Evolutionary conservation across 2,329 filamentous ascomycete genomes (phyloP), one percentile per base, ranked within the genome.

Genomic region (Sarocladiaceae sp.): DNA sequence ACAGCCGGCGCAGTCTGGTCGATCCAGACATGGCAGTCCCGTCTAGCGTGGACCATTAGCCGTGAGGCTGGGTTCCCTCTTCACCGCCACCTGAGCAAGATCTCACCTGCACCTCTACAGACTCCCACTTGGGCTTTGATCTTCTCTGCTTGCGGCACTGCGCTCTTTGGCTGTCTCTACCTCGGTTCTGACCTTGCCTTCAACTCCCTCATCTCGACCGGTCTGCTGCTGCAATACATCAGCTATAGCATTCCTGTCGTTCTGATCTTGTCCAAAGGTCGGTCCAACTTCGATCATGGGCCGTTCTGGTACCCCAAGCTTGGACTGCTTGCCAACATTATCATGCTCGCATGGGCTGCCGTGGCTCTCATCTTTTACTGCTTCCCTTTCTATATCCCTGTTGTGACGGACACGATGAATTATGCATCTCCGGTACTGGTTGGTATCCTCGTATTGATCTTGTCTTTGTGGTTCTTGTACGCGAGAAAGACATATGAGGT

Each of bases 21-120:
- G 2, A 62, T 62, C 22, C 62, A 64, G 17, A 63, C 58, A 0
- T 64, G 62, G 62, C 61, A 64, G 33, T 64, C 62, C 13, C 58
- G 62, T 7, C 56, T 64, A 4, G 60, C 62, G 0, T 64, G 62
- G 61, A 60, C 60, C 4, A 62, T 64, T 40, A 60, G 60, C 29
- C 60, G 60, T 15, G 60, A 64, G 22, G 53, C 50, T 8, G 61
- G 61, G 0, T 61, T 64, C 33, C 62, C 60, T 1, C 53, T 62
- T 2, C 58, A 60, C 17, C 52, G 54, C 1, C 48, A 62, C 23
- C 54, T 64, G 12, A 57, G 56, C 52, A 58, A 57, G 40, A 54
- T 64, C 11, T 40, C 56, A 2, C 57, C 59, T 0, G 53, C 56
- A 4, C 61, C 61, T 2, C 54, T 63, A 11, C 48, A 62, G 26